Conservation (phyloP, 345 rosid species). For the Ceriops zippeliana region DNA sequence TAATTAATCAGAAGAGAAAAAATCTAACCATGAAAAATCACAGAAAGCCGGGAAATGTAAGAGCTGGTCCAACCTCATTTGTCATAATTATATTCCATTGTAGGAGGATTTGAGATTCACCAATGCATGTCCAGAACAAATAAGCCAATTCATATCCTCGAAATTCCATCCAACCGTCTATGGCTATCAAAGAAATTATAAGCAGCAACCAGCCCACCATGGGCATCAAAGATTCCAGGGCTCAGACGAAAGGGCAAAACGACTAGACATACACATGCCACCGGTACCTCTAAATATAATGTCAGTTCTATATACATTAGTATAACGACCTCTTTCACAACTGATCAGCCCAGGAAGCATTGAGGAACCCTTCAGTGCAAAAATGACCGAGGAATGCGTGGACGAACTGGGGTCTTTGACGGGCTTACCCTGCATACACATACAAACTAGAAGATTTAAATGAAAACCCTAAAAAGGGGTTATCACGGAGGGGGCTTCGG, state of each 20-base stretch:
- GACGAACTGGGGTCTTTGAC: slow-evolving; percentile 4
- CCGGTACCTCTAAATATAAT: background rate
- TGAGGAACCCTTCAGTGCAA: background rate
- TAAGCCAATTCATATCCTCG: background rate
- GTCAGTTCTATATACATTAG: background rate
- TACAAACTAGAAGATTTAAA: background rate
- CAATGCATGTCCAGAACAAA: background rate
- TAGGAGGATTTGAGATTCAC: too few relatives aligned
- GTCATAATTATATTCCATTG: too few relatives aligned
- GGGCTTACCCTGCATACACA: slow-evolving; percentile 3
- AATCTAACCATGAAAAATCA: too few relatives aligned
- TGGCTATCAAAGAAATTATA: background rate
- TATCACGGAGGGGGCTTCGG: background rate
- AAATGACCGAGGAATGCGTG: background rate
- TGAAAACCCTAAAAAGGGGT: background rate
- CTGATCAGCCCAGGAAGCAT: background rate
- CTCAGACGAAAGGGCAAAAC: background rate
- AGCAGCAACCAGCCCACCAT: background rate
- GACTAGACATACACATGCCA: background rate
- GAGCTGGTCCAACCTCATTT: too few relatives aligned
- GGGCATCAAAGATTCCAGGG: background rate
- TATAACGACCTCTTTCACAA: background rate
- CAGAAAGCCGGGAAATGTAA: too few relatives aligned
- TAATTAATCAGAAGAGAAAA: too few relatives aligned
- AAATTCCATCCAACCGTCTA: background rate